phyloP scores from a whole-genome alignment of 139 green algal genomes.

The Gonium pectorale region DNA sequence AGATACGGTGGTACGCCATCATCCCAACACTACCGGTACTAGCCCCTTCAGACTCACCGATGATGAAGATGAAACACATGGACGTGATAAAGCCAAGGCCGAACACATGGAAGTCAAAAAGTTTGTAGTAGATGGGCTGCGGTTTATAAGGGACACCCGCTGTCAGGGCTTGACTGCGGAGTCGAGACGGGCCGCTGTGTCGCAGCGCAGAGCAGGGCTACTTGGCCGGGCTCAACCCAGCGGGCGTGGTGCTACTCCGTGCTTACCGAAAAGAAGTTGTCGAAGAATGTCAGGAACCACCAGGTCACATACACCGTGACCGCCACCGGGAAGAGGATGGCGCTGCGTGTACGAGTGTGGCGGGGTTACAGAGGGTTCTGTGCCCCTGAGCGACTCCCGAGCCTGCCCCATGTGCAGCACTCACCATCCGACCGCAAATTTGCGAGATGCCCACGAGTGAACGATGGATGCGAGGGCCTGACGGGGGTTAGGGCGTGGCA shows the following conservation, averaged over 20 bases:
- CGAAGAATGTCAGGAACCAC: slow-evolving; percentile 94
- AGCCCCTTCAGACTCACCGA: slow-evolving; percentile 80
- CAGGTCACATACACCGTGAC: slow-evolving; percentile 87
- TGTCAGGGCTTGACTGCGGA: no score
- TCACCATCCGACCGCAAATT: slow-evolving; percentile 58
- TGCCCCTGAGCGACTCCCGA: no score
- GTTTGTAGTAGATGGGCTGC: slow-evolving; percentile 79
- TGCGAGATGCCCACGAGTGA: slow-evolving; percentile 44
- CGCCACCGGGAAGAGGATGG: slow-evolving; percentile 92
- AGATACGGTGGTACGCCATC: no score
- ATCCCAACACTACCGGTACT: no score
- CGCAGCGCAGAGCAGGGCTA: no score
- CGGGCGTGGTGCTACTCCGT: no score
- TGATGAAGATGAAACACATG: slow-evolving; percentile 88
- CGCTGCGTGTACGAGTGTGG: slow-evolving; percentile 51
- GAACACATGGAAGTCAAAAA: slow-evolving; percentile 94
- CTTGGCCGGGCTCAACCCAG: no score
- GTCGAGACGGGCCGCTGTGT: no score
- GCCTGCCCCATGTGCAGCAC: no score
- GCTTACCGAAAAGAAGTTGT: slow-evolving; percentile 90
- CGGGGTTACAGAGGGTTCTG: no score
- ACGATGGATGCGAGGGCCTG: slow-evolving; percentile 24
- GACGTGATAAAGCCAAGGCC: slow-evolving; percentile 91
- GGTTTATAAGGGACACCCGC: no score
- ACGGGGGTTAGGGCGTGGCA: no score